phyloP scores from a whole-genome alignment of 768 basidiomycete species.

The Auriscalpium vulgare region DNA sequence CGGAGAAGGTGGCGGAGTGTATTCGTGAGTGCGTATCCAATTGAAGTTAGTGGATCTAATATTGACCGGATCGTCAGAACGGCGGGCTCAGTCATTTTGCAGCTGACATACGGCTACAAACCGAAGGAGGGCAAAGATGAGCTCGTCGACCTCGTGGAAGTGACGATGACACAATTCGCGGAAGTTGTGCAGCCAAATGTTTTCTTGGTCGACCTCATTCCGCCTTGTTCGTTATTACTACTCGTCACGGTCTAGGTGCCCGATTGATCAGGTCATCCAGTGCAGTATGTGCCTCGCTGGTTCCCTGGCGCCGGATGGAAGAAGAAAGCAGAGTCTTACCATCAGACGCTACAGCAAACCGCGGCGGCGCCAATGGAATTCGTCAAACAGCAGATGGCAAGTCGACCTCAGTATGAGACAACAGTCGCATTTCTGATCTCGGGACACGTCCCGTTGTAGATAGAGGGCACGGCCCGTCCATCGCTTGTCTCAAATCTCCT shows the following conservation, averaged over 20 bases:
- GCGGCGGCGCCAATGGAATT: slow-evolving; percentile 2
- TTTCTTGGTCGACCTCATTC: slow-evolving; percentile 5
- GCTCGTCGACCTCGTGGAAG: slow-evolving; percentile 4
- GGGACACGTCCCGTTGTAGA: neutral
- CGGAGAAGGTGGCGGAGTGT: slow-evolving; percentile 2
- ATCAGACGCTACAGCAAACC: neutral
- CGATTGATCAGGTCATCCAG: slow-evolving; percentile 1
- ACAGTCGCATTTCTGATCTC: too few relatives aligned
- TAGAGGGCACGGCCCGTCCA: neutral
- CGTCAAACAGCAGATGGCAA: slow-evolving; percentile 2
- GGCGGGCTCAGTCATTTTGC: slow-evolving; percentile 16
- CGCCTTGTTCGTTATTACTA: neutral
- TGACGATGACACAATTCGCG: neutral
- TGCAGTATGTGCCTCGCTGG: slow-evolving; percentile 18
- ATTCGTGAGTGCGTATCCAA: neutral
- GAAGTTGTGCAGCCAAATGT: neutral
- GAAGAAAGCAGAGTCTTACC: slow-evolving; percentile 1
- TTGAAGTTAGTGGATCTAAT: too few relatives aligned
- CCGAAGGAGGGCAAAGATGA: slow-evolving; percentile 12
- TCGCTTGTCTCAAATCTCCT: neutral
- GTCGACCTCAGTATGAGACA: neutral
- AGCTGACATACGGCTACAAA: slow-evolving; percentile 18
- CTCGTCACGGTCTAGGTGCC: neutral
- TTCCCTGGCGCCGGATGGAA: slow-evolving; percentile 19
- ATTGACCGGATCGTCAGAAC: neutral